Conservation (phyloP, 345 rosid species). For the Isatis tinctoria region DNA sequence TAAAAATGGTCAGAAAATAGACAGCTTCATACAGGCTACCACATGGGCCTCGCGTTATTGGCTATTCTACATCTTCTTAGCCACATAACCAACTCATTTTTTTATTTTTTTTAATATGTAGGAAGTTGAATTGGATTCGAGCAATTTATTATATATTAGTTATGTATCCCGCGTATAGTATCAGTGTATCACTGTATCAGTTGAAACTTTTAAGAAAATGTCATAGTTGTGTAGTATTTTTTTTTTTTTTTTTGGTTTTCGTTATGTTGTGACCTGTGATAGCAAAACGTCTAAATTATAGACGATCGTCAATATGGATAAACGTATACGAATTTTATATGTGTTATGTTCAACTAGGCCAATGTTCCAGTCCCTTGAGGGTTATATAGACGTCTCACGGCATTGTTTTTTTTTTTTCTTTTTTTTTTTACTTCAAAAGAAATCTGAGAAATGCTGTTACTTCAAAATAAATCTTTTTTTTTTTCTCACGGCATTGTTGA, state of each 20-base stretch:
- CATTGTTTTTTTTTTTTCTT: too few species aligned
- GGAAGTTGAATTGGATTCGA: conserved; percentile 10
- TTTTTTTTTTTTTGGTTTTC: not conserved
- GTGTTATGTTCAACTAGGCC: too few species aligned
- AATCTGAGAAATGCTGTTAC: too few species aligned
- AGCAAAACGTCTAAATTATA: not conserved
- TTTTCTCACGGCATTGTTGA: too few species aligned
- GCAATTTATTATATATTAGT: not conserved
- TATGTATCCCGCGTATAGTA: not conserved
- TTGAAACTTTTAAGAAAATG: not conserved
- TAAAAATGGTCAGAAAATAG: conserved; percentile 14
- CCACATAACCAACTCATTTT: not conserved
- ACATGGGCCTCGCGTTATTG: conserved; percentile 21
- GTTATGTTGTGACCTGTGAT: not conserved
- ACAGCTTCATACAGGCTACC: conserved; percentile 26
- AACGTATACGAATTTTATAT: not conserved
- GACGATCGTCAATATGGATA: not conserved
- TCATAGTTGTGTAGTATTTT: not conserved
- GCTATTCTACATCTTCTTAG: conserved; percentile 15
- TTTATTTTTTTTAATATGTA: not conserved
- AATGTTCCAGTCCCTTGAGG: too few species aligned
- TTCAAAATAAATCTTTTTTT: too few species aligned
- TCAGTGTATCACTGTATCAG: not conserved
- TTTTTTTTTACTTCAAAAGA: too few species aligned
- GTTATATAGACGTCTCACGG: too few species aligned